Conservation (phyloP, 352 stramenopile genomes). For the Phytopythium aichiense region DNA sequence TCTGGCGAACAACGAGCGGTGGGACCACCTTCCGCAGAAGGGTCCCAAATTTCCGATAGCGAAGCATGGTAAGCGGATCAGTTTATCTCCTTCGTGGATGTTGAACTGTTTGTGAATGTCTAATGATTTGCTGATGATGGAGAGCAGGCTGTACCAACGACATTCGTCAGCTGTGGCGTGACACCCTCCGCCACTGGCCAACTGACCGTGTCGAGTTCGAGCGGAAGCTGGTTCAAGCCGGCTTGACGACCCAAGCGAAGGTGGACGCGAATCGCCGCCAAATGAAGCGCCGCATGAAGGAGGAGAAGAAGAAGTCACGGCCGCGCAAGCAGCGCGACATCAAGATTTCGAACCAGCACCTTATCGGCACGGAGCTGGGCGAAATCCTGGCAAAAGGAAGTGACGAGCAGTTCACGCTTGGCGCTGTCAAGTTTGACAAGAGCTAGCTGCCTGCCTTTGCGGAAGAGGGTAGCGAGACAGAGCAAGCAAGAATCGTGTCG, state of each 20-base stretch:
- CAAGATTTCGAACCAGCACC: conserved; percentile 87
- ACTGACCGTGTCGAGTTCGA: conserved; percentile 75
- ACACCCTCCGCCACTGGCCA: conserved; percentile 71
- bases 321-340: conserved; percentile 83
- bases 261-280: conserved; percentile 73
- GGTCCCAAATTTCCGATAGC: conserved; percentile 73
- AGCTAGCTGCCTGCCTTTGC: conserved; percentile 20
- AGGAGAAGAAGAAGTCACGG: conserved; percentile 80
- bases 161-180: conserved; percentile 77
- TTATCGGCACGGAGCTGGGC: conserved; percentile 82
- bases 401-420: conserved; percentile 78
- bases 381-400: conserved; percentile 77
- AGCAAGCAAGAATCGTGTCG: neutral
- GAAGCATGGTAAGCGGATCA: conserved; percentile 51
- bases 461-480: neutral
- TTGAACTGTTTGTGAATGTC: neutral
- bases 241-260: conserved; percentile 80
- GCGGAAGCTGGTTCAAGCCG: conserved; percentile 73
- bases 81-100: neutral
- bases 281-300: conserved; percentile 75
- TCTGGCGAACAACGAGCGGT: conserved; percentile 60
- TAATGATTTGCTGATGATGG: conserved; percentile 6
- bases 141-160: conserved; percentile 73
- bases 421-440: conserved; percentile 80
- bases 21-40: conserved; percentile 65